A percentile compares a stretch with the other conserved stretches of the same genome.
Evolutionary conservation across 768 basidiomycete genomes (phyloP).

Genomic region (Pleurotus cornucopiae): DNA sequence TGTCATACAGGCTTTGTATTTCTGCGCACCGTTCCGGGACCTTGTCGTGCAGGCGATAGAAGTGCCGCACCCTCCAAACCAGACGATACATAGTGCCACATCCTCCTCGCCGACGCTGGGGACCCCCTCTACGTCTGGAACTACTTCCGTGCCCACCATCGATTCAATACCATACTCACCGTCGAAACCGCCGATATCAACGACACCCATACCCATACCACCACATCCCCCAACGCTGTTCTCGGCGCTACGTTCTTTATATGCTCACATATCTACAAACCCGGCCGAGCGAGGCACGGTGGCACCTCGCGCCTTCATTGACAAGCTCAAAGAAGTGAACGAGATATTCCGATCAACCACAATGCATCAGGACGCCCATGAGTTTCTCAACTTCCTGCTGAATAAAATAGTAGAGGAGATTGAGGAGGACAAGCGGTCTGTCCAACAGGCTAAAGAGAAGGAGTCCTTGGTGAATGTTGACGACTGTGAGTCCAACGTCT

Average conservation of each 20-base stretch:
- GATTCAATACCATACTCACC: slow-evolving; percentile 13
- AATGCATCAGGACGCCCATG: slow-evolving; percentile 98
- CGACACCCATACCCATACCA: slow-evolving; percentile 42
- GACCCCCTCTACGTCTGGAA: neutral
- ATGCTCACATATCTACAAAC: slow-evolving; percentile 75
- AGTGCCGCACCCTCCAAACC: slow-evolving; percentile 19
- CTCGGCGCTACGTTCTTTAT: slow-evolving; percentile 91
- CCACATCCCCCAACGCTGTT: slow-evolving; percentile 73
- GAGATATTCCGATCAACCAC: slow-evolving; percentile 78
- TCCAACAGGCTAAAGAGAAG: slow-evolving; percentile 20
- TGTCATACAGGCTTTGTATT: slow-evolving; percentile 96
- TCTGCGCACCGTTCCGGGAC: slow-evolving; percentile 89
- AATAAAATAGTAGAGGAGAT: slow-evolving; percentile 94
- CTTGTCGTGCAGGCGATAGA: slow-evolving; percentile 71
- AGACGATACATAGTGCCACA: neutral
- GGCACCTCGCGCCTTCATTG: slow-evolving; percentile 86
- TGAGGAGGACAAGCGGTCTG: slow-evolving; percentile 59
- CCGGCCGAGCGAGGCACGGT: slow-evolving; percentile 80
- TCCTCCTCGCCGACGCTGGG: slow-evolving; percentile 13
- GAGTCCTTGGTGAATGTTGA: slow-evolving; percentile 40
- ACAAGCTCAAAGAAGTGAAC: slow-evolving; percentile 90
- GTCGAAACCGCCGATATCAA: slow-evolving; percentile 19
- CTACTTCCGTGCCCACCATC: slow-evolving; percentile 18
- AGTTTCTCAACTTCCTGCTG: slow-evolving; percentile 91
- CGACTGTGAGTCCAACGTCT: slow-evolving; percentile 52